A percentile compares a stretch with the other conserved stretches of the same genome.
phyloP scores from a whole-genome alignment of 2,329 filamentous ascomycete genomes.

The Cordyceps tenuipes region DNA sequence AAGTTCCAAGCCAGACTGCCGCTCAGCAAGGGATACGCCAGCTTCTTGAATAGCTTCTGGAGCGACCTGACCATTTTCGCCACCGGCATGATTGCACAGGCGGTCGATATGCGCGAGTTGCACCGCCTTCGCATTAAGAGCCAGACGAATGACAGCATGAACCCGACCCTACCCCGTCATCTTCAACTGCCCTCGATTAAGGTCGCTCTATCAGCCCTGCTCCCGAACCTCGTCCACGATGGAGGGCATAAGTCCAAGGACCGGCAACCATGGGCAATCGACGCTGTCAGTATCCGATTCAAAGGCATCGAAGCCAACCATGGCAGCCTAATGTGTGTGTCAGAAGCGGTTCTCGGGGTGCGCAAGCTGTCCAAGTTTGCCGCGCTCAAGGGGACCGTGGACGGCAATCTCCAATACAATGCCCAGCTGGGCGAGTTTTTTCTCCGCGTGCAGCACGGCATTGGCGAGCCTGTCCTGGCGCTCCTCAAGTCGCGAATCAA shows the following conservation, averaged over 20 bases:
- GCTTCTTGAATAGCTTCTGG: constrained; percentile 43
- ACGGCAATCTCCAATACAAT: constrained; percentile 56
- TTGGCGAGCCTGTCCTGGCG: constrained; percentile 51
- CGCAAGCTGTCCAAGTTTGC: constrained; percentile 45
- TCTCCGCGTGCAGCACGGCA: constrained; percentile 48
- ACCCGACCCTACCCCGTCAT: constrained; percentile 32
- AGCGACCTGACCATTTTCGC: constrained; percentile 41
- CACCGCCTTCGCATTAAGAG: constrained; percentile 36
- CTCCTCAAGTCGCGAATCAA: constrained; percentile 52
- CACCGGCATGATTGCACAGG: constrained; percentile 43
- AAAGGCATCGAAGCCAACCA: constrained; percentile 31
- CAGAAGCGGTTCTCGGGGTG: constrained; percentile 48
- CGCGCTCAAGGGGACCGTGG: constrained; percentile 46
- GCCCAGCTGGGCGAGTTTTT: constrained; percentile 52
- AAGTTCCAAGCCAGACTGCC: constrained; percentile 33
- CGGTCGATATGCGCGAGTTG: constrained; percentile 40
- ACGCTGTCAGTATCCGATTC: constrained; percentile 52
- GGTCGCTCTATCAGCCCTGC: constrained; percentile 40
- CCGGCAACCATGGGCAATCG: constrained; percentile 46
- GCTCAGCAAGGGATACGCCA: constrained; percentile 35
- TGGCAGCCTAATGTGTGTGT: constrained; percentile 29
- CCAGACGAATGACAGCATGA: constrained; percentile 24
- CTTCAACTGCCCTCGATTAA: constrained; percentile 40
- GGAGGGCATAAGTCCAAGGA: constrained; percentile 15
- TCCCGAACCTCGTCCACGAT: constrained; percentile 27